Evolutionary conservation across 2,329 filamentous ascomycete genomes (phyloP).

Genomic region (Aspergillus costaricaensis): DNA sequence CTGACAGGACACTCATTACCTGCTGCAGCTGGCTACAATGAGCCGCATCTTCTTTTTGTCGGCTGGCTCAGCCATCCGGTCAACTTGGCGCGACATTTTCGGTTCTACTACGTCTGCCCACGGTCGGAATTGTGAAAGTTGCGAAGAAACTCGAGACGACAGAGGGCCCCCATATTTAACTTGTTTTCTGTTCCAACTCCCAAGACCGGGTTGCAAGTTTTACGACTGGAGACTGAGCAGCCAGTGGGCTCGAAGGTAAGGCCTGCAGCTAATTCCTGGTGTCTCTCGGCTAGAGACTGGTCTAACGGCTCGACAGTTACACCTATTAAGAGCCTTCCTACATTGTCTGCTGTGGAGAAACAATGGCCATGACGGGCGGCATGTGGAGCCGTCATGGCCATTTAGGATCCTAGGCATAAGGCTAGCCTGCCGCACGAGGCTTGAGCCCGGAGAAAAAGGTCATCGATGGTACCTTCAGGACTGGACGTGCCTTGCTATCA

Average conservation of each 20-base stretch:
- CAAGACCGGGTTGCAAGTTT: not conserved
- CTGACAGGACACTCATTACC: slow-evolving; percentile 11
- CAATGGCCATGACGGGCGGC: not conserved
- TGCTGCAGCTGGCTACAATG: slow-evolving; percentile 26
- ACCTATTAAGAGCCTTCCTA: not conserved
- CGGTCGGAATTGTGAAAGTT: not conserved
- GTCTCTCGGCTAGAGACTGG: not conserved
- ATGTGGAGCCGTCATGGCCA: not conserved
- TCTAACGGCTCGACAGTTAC: not conserved
- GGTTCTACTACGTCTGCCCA: not conserved
- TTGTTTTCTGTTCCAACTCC: not conserved
- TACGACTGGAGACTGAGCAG: not conserved
- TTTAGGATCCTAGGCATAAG: not conserved
- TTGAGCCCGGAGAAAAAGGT: not conserved
- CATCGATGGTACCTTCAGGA: not conserved
- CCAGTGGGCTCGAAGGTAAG: not conserved
- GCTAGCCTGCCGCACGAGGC: not conserved
- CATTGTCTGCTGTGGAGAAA: not conserved
- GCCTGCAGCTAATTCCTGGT: not conserved
- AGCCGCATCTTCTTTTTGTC: slow-evolving; percentile 24
- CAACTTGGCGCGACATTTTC: slow-evolving; percentile 26
- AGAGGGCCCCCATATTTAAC: not conserved
- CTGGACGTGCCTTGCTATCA: not conserved
- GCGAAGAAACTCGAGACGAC: not conserved
- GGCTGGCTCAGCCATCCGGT: slow-evolving; percentile 19